A percentile compares a stretch with the other conserved stretches of the same genome.
Conservation (phyloP, 768 basidiomycete species). For the Tulasnella sp. region DNA sequence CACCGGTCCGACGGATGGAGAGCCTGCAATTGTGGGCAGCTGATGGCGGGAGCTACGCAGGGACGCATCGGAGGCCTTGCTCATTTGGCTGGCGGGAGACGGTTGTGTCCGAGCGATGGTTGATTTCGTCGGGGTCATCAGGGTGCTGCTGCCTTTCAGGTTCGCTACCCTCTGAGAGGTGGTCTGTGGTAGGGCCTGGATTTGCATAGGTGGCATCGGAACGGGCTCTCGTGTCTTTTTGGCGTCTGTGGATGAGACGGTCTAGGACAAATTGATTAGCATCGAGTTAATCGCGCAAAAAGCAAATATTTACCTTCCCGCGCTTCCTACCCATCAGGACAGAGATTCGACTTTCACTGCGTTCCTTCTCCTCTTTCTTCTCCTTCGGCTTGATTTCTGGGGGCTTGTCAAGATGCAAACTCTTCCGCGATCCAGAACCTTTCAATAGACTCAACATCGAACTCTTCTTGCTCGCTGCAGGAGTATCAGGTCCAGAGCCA, state of each 20-base stretch:
- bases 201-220: constrained; percentile 85
- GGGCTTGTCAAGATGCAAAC: constrained; percentile 51
- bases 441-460: constrained; percentile 81
- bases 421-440: constrained; percentile 74
- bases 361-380: constrained; percentile 76
- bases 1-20: constrained; percentile 75
- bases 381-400: constrained; percentile 49
- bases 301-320: constrained; percentile 65
- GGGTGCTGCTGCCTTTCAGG: constrained; percentile 54
- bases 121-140: constrained; percentile 37
- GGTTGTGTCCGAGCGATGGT: constrained; percentile 46
- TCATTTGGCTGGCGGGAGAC: constrained; percentile 81
- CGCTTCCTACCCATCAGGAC: constrained; percentile 82
- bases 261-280: constrained; percentile 45
- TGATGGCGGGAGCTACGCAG: constrained; percentile 64
- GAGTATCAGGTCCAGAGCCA: constrained; percentile 21
- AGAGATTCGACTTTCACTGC: constrained; percentile 86
- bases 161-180: constrained; percentile 84
- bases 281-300: neutral
- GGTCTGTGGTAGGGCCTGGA: constrained; percentile 71
- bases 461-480: constrained; percentile 63
- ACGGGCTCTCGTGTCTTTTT: constrained; percentile 53
- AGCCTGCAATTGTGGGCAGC: constrained; percentile 89
- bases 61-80: constrained; percentile 80
- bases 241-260: constrained; percentile 75